Evolutionary conservation across 371 early-diverging fungal genomes (phyloP), one percentile per base, ranked within the genome.

Genomic region (Syncephalastrum contaminatum): DNA sequence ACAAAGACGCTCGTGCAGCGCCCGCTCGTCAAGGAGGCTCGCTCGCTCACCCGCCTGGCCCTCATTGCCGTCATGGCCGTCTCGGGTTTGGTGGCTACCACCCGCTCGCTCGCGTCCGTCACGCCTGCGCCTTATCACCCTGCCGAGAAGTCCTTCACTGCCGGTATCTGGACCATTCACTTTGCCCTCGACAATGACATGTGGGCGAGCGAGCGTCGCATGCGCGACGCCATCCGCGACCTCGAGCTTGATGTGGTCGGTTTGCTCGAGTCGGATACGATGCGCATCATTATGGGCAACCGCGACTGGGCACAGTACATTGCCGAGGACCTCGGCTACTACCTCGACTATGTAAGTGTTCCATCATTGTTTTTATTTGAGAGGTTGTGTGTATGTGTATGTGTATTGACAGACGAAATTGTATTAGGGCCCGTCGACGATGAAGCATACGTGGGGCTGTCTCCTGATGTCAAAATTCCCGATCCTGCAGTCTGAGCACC

Each of bases 391-490:
- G 3, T 7, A 48, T 41, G 18, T n/a, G 10, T 43, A 27, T 16
- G 42, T 19, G 43, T 39, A 8, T 30, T 30, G 36, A 30, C 36
- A 41, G 36, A 10, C 36, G 10, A 8, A 30, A 30, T 19, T 22
- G 24, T 36, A 43, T 25, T 56, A 68, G 68, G 78, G 92, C 15
- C 92, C 92, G 48, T 83, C 89, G 19, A 87, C 91, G 16, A 85
- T 85, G 71, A 89, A 89, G 67, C 92, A 92, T 71, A 92, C 92
- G 4, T 92, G 92, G 92, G 92, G 92, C 4, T 90, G 91, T 60
- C 74, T 88, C 8, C 83, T 92, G 86, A 80, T 92, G 42, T 92
- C 92, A 47, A 89, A 89, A 64, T 92, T 89, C 80, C 92, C 89
- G 30, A 92, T 92, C 58, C 60, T 82, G 54, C 72, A 76, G 36